These are phyloP conservation scores for Gamsiella multidivaricata DNA, from an alignment of 192 early-diverging fungal genomes.

Conservation along the genomic window DNA sequence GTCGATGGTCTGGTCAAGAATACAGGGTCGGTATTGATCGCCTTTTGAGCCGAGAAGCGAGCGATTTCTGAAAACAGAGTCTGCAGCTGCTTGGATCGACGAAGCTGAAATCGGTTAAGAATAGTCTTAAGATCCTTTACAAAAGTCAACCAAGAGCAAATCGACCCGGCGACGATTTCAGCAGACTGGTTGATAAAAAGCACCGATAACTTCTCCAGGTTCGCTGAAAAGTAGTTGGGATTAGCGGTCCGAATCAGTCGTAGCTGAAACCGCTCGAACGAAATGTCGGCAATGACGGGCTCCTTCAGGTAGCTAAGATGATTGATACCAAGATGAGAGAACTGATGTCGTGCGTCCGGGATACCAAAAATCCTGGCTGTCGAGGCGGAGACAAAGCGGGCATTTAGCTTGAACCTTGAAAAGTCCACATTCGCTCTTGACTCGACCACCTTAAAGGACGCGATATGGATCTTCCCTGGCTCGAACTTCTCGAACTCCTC, in stretches of 20 bases:
- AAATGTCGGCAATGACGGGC: conserved; percentile 62
- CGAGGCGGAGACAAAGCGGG: conserved; percentile 65
- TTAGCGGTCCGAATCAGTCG: conserved; percentile 60
- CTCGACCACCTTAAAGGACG: conserved; percentile 61
- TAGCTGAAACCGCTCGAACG: conserved; percentile 54
- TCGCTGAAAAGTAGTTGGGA: conserved; percentile 60
- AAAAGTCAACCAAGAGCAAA: conserved; percentile 75
- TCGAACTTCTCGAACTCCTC: conserved; percentile 61
- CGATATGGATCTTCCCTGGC: conserved; percentile 57
- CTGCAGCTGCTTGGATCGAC: conserved; percentile 66
- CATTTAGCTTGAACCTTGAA: conserved; percentile 64
- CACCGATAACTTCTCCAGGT: conserved; percentile 58
- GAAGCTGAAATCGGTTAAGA: conserved; percentile 58
- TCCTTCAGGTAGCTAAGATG: conserved; percentile 49
- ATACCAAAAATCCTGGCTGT: conserved; percentile 70
- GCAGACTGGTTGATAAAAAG: conserved; percentile 76
- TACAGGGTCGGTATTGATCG: conserved; percentile 66
- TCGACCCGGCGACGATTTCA: conserved; percentile 76
- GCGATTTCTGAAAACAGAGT: conserved; percentile 65
- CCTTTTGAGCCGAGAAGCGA: conserved; percentile 52
- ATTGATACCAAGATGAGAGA: conserved; percentile 53
- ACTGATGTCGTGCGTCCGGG: conserved; percentile 60
- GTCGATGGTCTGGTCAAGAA: conserved; percentile 75
- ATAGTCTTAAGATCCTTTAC: conserved; percentile 65
- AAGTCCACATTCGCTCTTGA: conserved; percentile 65